A percentile compares a stretch with the other conserved stretches of the same genome.
phyloP scores from a whole-genome alignment of 1,284 basidiomycete genomes.

The Pterulicium gracile region DNA sequence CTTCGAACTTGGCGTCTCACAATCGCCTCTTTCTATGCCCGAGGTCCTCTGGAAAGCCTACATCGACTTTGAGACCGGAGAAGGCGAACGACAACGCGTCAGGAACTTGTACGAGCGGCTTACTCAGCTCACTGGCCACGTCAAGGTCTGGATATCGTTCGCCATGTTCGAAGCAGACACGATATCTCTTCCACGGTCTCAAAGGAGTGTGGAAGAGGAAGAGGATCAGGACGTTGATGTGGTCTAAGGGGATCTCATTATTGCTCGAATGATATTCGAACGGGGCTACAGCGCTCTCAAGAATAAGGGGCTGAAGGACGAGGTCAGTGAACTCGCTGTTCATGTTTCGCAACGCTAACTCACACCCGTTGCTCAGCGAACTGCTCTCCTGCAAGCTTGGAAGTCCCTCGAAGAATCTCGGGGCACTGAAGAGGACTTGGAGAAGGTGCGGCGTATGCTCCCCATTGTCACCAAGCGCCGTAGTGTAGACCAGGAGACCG shows the following conservation, averaged over 20 bases:
- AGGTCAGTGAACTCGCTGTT: slow-evolving; percentile 40
- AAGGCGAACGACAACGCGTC: slow-evolving; percentile 82
- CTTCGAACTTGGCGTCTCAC: slow-evolving; percentile 91
- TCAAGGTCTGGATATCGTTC: slow-evolving; percentile 86
- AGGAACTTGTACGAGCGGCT: slow-evolving; percentile 88
- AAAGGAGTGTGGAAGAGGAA: slow-evolving; percentile 68
- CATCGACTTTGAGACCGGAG: slow-evolving; percentile 94
- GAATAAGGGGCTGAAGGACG: slow-evolving; percentile 72
- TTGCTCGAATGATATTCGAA: slow-evolving; percentile 74
- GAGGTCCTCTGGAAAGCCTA: slow-evolving; percentile 98
- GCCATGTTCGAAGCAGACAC: slow-evolving; percentile 67
- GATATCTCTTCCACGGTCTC: slow-evolving; percentile 52
- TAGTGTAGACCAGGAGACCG: slow-evolving; percentile 73
- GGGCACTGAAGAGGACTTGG: slow-evolving; percentile 58
- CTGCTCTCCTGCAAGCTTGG: slow-evolving; percentile 87
- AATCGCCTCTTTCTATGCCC: slow-evolving; percentile 91
- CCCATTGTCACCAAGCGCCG: slow-evolving; percentile 84
- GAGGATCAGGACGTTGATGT: slow-evolving; percentile 58
- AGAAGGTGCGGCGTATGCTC: slow-evolving; percentile 81
- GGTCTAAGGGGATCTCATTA: slow-evolving; percentile 55
- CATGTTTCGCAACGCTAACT: slow-evolving; percentile 4
- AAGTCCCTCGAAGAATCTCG: slow-evolving; percentile 80
- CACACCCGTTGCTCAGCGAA: slow-evolving; percentile 42
- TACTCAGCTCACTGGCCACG: slow-evolving; percentile 81
- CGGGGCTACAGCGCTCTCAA: slow-evolving; percentile 83